A percentile compares a stretch with the other conserved stretches of the same genome.
phyloP scores from a whole-genome alignment of 257 asterid species.

The Solanum boliviense region DNA sequence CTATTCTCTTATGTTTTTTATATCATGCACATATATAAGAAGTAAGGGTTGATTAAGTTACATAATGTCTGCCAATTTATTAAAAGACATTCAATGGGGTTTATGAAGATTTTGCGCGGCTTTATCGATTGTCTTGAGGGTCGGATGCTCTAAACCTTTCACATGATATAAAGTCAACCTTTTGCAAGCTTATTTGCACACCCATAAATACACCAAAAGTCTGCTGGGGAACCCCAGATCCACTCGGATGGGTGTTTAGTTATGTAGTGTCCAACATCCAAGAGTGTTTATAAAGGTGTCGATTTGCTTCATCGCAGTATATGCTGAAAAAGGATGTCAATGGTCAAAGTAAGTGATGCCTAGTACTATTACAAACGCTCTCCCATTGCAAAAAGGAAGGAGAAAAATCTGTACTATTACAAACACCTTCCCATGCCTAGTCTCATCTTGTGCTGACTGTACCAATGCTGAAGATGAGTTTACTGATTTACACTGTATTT shows the following conservation, averaged over 20 bases:
- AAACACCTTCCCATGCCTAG: background rate
- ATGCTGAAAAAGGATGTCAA: background rate
- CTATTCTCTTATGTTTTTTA: background rate
- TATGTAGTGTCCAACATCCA: background rate
- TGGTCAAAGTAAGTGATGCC: background rate
- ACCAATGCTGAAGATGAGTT: background rate
- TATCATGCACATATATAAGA: background rate
- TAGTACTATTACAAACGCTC: background rate
- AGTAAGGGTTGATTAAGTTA: background rate
- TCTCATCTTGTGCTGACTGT: background rate
- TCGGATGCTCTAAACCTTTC: background rate
- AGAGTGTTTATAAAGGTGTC: background rate
- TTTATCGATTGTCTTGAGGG: background rate
- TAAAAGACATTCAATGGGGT: background rate
- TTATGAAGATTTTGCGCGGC: background rate
- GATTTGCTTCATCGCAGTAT: background rate
- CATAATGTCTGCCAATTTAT: background rate
- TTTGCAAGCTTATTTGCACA: background rate
- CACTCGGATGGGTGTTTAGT: background rate
- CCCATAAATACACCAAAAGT: background rate
- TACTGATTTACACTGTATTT: background rate
- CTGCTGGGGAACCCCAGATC: background rate
- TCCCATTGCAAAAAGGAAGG: background rate
- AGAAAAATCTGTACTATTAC: background rate
- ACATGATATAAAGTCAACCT: background rate